Conservation (phyloP, 345 rosid genomes). For the Angophora floribunda region DNA sequence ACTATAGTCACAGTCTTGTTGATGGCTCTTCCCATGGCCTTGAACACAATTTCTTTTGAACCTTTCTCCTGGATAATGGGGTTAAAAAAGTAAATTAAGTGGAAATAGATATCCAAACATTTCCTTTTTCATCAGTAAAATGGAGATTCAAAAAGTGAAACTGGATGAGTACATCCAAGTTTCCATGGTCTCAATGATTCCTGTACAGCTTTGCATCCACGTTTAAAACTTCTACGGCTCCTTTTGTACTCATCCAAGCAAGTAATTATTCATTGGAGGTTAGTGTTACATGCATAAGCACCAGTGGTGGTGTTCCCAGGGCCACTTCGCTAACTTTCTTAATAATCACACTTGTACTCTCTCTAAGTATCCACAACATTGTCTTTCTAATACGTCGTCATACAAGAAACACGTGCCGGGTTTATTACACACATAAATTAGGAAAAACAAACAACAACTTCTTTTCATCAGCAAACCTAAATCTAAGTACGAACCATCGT, state of each 20-base stretch:
- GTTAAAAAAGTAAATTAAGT: background rate
- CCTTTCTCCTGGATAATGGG: conserved; percentile 52
- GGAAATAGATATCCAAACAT: background rate
- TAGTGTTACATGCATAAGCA: background rate
- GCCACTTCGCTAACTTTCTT: background rate
- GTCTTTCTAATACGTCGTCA: background rate
- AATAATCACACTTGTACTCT: background rate
- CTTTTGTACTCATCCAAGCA: background rate
- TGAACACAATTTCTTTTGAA: conserved; percentile 64
- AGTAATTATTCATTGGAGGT: background rate
- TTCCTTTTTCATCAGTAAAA: background rate
- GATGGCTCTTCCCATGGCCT: conserved; percentile 99
- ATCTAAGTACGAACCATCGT: background rate
- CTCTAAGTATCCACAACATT: background rate
- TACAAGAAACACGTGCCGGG: background rate
- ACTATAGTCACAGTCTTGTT: conserved; percentile 89
- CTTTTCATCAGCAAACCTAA: background rate
- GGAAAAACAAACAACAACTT: background rate
- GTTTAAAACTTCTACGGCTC: background rate
- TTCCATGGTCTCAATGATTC: background rate
- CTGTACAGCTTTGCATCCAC: background rate
- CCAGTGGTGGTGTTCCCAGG: background rate
- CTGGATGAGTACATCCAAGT: background rate
- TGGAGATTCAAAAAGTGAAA: background rate
- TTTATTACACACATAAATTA: background rate